These are phyloP conservation scores for Cutaneotrichosporon sp. DNA, from an alignment of 1,284 basidiomycete genomes.

Conservation along the genomic window DNA sequence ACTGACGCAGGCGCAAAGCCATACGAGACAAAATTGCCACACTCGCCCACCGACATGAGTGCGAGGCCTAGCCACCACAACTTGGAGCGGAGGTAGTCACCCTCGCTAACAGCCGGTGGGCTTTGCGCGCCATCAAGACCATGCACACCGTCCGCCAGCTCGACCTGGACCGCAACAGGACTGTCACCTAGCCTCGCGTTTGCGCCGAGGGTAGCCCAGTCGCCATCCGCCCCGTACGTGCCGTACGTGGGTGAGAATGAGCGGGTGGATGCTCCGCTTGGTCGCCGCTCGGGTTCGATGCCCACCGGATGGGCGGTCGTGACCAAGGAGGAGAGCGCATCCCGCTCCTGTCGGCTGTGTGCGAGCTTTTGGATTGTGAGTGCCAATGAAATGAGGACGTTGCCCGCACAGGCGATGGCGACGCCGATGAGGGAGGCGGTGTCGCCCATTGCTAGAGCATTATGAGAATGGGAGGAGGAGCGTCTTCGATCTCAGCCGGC, in stretches of 20 bases:
- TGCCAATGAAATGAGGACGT: slow-evolving; percentile 83
- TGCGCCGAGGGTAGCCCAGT: neutral
- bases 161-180: slow-evolving; percentile 1
- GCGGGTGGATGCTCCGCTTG: neutral
- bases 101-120: slow-evolving; percentile 28
- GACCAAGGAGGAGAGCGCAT: slow-evolving; percentile 2
- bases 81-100: slow-evolving; percentile 74
- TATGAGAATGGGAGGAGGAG: neutral
- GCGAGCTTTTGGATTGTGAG: slow-evolving; percentile 90
- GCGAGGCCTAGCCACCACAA: slow-evolving; percentile 90
- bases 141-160: neutral
- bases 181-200: neutral
- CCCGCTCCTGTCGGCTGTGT: slow-evolving; percentile 67
- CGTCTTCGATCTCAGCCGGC: neutral
- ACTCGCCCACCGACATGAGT: slow-evolving; percentile 87
- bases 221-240: neutral
- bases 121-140: neutral
- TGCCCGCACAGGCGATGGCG: slow-evolving; percentile 76
- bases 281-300: neutral
- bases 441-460: slow-evolving; percentile 8
- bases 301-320: neutral
- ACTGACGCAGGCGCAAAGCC: slow-evolving; percentile 85
- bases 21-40: slow-evolving; percentile 87
- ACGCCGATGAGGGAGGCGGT: slow-evolving; percentile 66
- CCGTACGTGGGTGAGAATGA: slow-evolving; percentile 3